phyloP scores from a whole-genome alignment of 192 early-diverging fungal species.

The Coemansia sp. region DNA sequence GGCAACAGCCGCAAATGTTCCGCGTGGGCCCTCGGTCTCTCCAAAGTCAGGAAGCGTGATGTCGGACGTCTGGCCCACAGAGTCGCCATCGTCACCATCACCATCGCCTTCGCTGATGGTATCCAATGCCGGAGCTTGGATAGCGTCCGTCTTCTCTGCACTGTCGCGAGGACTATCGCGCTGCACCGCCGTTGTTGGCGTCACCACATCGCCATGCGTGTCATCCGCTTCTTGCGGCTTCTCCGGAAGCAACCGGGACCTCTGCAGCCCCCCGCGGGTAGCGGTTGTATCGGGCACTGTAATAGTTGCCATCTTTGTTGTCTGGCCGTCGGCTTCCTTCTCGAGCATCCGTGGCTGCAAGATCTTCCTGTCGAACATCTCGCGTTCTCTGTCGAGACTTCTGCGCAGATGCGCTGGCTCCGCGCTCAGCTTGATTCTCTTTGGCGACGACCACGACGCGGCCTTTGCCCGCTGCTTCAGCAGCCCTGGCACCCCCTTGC shows the following conservation, averaged over 20 bases:
- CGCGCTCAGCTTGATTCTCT: slow-evolving; percentile 37
- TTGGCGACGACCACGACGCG: slow-evolving; percentile 26
- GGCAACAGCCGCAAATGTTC: neutral
- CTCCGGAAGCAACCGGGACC: neutral
- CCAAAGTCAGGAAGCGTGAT: neutral
- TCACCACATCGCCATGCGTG: neutral
- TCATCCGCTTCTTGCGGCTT: neutral
- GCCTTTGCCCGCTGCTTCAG: neutral
- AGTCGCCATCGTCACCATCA: neutral
- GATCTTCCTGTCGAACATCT: neutral
- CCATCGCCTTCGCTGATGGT: neutral
- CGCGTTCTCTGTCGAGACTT: neutral
- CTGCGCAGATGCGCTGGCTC: neutral
- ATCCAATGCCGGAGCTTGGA: too few species aligned
- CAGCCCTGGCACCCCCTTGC: slow-evolving; percentile 1
- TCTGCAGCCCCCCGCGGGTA: neutral
- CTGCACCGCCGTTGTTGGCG: neutral
- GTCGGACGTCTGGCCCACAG: neutral
- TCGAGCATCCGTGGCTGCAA: neutral
- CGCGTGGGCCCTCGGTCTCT: neutral
- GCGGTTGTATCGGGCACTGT: too few species aligned
- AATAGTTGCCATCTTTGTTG: too few species aligned
- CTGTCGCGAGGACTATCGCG: neutral
- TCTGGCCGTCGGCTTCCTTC: neutral
- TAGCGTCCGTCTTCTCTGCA: neutral